Evolutionary conservation across 257 asterid species (phyloP).

Genomic region (Verbascum thapsus): DNA sequence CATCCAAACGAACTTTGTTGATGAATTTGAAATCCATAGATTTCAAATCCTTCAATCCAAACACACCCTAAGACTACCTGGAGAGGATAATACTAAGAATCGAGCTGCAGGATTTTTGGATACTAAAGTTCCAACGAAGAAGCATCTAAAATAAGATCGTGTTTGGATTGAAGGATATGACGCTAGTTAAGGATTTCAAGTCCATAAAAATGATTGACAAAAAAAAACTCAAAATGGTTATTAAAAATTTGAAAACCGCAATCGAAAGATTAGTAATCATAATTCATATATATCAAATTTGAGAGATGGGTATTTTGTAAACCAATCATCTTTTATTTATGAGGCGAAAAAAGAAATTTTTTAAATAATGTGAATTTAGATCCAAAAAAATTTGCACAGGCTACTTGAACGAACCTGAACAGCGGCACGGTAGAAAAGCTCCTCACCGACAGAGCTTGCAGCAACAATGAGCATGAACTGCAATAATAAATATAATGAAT

Average conservation of each 20-base stretch:
- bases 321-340: background rate
- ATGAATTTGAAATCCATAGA: no score
- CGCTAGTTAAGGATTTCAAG: no score
- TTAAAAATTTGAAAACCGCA: no score
- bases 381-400: background rate
- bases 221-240: no score
- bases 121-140: background rate
- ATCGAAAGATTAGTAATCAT: no score
- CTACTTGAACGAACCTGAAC: conserved; percentile 65
- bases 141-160: background rate
- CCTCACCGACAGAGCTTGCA: conserved; percentile 98
- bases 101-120: background rate
- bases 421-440: conserved; percentile 93
- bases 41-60: no score
- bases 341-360: background rate
- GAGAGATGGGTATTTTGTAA: background rate
- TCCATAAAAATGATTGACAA: no score
- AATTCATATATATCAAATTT: background rate
- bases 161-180: no score
- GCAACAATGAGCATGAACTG: conserved; percentile 93
- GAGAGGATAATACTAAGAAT: background rate
- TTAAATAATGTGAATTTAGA: background rate
- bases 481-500: conserved; percentile 13
- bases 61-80: no score
- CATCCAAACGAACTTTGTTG: no score